Conservation (phyloP, 2,329 filamentous ascomycete genomes). For the Tolypocladium ovalisporum region DNA sequence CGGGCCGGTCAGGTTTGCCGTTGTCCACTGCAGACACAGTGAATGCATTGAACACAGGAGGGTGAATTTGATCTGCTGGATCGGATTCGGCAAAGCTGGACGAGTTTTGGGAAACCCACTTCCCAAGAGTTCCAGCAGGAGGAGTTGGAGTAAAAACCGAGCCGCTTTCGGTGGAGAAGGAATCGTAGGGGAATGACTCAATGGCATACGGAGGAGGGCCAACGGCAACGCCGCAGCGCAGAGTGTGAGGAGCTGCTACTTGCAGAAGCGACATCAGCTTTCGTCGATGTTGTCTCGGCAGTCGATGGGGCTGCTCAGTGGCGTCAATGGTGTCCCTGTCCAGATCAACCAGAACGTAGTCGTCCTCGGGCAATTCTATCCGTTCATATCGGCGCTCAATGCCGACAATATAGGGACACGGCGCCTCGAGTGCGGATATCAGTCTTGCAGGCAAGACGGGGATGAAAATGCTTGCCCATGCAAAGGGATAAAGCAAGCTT, state of each 20-base stretch:
- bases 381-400: constrained; percentile 87
- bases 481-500: constrained; percentile 78
- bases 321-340: constrained; percentile 86
- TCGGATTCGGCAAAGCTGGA: constrained; percentile 68
- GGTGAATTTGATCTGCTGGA: constrained; percentile 35
- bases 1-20: constrained; percentile 61
- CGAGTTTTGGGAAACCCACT: constrained; percentile 83
- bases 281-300: constrained; percentile 80
- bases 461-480: constrained; percentile 92
- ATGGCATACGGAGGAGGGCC: constrained; percentile 88
- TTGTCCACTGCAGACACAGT: constrained; percentile 61
- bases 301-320: constrained; percentile 61
- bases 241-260: constrained; percentile 79
- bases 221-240: constrained; percentile 73
- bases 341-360: constrained; percentile 89
- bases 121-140: constrained; percentile 61
- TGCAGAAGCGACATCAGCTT: constrained; percentile 86
- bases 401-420: constrained; percentile 93
- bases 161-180: constrained; percentile 78
- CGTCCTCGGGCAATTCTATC: constrained; percentile 80
- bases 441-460: constrained; percentile 80
- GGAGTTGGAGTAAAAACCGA: constrained; percentile 67
- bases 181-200: constrained; percentile 83
- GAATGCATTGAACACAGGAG: constrained; percentile 86
- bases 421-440: constrained; percentile 83